Evolutionary conservation across 805 yeast species (phyloP).

Genomic region (Kluyveromyces lactis): DNA sequence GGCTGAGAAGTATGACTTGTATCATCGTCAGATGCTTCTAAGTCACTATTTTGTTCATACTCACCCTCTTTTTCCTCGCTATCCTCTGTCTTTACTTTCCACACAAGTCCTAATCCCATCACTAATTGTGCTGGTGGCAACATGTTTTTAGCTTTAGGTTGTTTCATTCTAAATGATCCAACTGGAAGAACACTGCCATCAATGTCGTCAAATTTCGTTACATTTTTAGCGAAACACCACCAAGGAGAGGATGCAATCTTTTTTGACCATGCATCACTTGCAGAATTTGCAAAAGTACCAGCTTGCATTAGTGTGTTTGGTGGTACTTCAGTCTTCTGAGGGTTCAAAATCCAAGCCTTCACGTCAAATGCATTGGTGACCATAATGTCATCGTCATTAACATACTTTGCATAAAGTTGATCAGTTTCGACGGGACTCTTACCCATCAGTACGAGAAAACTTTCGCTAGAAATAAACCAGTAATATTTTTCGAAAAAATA

Average conservation of each 20-base stretch:
- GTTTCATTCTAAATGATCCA: constrained; percentile 51
- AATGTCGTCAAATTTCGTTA: constrained; percentile 60
- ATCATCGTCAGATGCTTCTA: constrained; percentile 1
- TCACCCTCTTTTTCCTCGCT: background rate
- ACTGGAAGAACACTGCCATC: constrained; percentile 44
- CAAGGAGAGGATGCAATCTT: constrained; percentile 78
- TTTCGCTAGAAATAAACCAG: constrained; percentile 92
- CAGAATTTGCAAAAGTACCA: constrained; percentile 71
- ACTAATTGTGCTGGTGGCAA: constrained; percentile 77
- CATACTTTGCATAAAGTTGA: constrained; percentile 68
- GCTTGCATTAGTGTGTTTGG: constrained; percentile 88
- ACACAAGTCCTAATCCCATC: constrained; percentile 82
- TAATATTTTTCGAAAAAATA: constrained; percentile 90
- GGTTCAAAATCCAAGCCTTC: constrained; percentile 75
- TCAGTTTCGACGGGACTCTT: constrained; percentile 75
- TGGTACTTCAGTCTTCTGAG: constrained; percentile 65
- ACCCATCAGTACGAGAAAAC: constrained; percentile 80
- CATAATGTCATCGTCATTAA: constrained; percentile 61
- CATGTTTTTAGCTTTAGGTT: constrained; percentile 43
- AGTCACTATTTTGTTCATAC: constrained; percentile 8
- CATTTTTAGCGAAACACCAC: constrained; percentile 64
- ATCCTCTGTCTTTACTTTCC: constrained; percentile 51
- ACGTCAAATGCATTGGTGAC: constrained; percentile 71
- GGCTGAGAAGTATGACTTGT: background rate
- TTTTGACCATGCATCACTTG: constrained; percentile 85